Conservation (phyloP, 257 asterid species). For the Salvia miltiorrhiza region DNA sequence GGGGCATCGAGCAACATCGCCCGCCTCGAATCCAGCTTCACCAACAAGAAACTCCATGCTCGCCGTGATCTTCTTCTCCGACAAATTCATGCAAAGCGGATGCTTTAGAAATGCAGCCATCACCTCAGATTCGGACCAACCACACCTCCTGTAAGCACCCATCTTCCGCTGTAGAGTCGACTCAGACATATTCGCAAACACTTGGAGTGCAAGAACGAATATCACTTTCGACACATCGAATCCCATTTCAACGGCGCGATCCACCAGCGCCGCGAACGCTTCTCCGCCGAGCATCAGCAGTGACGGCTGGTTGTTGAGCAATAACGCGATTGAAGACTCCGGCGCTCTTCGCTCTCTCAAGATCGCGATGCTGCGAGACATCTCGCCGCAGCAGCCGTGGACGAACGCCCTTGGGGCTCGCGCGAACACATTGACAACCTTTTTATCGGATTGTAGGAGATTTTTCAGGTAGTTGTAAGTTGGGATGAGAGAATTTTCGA, state of each 20-base stretch:
- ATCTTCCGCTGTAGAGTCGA: not conserved
- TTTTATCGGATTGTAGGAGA: constrained; percentile 4
- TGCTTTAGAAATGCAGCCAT: constrained; percentile 11
- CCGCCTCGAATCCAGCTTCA: constrained; percentile 8
- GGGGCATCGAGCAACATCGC: constrained; percentile 5
- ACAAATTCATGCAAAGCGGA: constrained; percentile 27
- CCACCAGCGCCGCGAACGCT: not conserved
- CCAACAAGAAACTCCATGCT: constrained; percentile 23
- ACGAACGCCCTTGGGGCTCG: not conserved
- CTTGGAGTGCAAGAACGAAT: constrained; percentile 14
- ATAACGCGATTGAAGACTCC: not conserved
- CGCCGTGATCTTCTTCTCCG: constrained; percentile 23
- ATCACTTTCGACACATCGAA: not conserved
- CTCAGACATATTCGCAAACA: not conserved
- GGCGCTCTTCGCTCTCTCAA: not conserved
- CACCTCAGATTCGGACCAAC: constrained; percentile 28
- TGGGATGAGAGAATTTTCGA: constrained; percentile 14
- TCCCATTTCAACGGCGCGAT: constrained; percentile 20
- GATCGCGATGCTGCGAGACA: not conserved
- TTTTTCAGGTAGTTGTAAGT: constrained; percentile 12
- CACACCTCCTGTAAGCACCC: constrained; percentile 20
- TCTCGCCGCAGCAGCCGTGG: not conserved
- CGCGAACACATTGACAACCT: not conserved
- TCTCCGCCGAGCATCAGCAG: not conserved
- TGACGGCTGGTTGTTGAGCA: not conserved